Evolutionary conservation across 202 grass and related monocot genomes (phyloP).

Genomic region (Schoenoplectus tabernaemontani): DNA sequence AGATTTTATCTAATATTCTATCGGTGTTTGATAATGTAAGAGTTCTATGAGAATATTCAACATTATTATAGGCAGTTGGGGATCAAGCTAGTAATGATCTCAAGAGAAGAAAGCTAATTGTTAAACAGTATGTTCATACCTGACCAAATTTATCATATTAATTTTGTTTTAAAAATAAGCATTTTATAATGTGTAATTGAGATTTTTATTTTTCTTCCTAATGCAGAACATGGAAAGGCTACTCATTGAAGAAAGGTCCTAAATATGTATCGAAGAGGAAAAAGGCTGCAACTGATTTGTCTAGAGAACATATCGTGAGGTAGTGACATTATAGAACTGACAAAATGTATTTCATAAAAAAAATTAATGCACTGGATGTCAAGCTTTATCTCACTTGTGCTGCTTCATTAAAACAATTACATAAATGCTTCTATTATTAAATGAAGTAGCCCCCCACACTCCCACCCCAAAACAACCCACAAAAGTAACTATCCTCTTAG

Average conservation of each 20-base stretch:
- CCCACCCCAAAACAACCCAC: not conserved
- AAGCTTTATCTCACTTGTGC: not conserved
- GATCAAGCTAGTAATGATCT: slow-evolving; percentile 46
- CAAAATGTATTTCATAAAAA: not conserved
- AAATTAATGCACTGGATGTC: not conserved
- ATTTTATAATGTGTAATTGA: not conserved
- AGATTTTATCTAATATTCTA: not conserved
- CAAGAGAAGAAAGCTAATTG: slow-evolving; percentile 79
- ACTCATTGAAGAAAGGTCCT: slow-evolving; percentile 77
- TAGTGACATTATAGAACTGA: slow-evolving; percentile 20
- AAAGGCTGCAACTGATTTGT: slow-evolving; percentile 81
- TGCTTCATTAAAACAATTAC: slow-evolving; percentile 10
- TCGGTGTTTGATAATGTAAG: not conserved
- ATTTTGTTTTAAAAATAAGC: not conserved
- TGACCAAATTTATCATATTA: not conserved
- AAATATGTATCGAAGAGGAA: slow-evolving; percentile 86
- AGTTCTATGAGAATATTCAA: slow-evolving; percentile 1
- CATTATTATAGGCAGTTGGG: slow-evolving; percentile 41
- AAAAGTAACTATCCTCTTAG: too few relatives aligned
- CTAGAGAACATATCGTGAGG: slow-evolving; percentile 79
- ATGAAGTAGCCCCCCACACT: not conserved
- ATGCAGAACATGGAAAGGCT: slow-evolving; percentile 60
- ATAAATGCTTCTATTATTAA: slow-evolving; percentile 6
- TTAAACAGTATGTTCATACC: slow-evolving; percentile 53
- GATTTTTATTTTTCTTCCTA: slow-evolving; percentile 6